Evolutionary conservation across 805 yeast species (phyloP), one percentile per base, ranked within the genome.

Genomic region (Candida dendrica): DNA sequence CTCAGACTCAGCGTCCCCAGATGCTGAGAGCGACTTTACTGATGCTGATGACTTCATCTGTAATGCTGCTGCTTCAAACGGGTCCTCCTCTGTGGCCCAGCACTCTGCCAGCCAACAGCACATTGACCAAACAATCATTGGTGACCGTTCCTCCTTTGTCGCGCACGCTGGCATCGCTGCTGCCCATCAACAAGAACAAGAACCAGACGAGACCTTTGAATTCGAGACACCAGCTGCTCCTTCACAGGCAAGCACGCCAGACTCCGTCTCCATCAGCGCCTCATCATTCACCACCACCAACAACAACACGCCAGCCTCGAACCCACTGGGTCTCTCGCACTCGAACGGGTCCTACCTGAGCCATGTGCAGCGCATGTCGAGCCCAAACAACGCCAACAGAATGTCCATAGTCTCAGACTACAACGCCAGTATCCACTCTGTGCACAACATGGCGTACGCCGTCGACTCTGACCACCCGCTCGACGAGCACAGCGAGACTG

Each of bases 351-450:
- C 34, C 2, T 17, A 32, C 19, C n/a, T 27, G n/a, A 27, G 30
- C n/a, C 30, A 27, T 27, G n/a, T 13, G 6, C 24, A 22, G n/a
- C 30, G 30, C 13, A 11, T 11, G n/a, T 27, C 30, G 8, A 22
- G 24, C 13, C 30, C 30, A 27, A 27, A 27, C 30, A 9, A 4
- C 13, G 13, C 30, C 8, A 46, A 47, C 31, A 52, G 59, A 48
- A 38, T 41, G 32, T 56, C 61, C 1, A 37, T 49, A 15, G 42
- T 52, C 30, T 56, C 61, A 3, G 61, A 56, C 33, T 56, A 56
- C 40, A 47, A 57, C 1, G 51, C 54, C 15, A 43, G 51, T 16
- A 51, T 56, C 30, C 60, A 55, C 18, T 59, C 55, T 34, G 61
- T 45, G 1, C 44, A 49, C n/a, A 38, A 45, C 16, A 50, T 49